Base-by-base conservation (phyloP, 257 asterid genomes). In the Solanum arcanum region DNA sequence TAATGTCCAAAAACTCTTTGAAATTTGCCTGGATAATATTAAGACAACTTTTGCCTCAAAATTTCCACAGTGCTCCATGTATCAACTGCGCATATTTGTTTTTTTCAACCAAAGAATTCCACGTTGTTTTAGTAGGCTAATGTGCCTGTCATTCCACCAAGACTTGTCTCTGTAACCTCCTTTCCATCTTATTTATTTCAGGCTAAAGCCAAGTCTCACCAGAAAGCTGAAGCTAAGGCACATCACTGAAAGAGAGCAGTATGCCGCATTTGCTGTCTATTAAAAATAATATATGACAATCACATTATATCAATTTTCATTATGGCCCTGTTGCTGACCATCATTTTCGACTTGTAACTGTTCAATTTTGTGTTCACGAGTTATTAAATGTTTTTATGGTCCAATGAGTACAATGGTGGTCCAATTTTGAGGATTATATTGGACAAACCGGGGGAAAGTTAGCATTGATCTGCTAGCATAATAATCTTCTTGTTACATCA, bases 191-290 rank as follows among this genome's bases (percentile, higher is more conserved):
- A 86, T 87, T 44, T 69, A 66, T 59, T 93, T 92, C 92, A 80
- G 84, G 93, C 91, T 3, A 91, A 92, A 88, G 94, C 93, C 86
- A 95, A 95, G 93, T 93, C 96, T 70, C 96, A 91, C 20, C 90
- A 92, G 95, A 93, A 94, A 86, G 94, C 93, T 77, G 96, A 92
- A 89, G 96, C 96, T 47, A 90, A 91, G 87, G 93, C 84, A 35
- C 98, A 93, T 86, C 98, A 95, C 88, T 95, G 89, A 91, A 68
- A 86, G 29, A 69, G 77, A 68, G 88, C 83, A 33, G 23, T 47
- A 7, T 85, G n/a, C 46, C 78, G 84, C 42, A 86, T 88, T 88
- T 85, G 90, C 66, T 27, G 60, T 86, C 76, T 9, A 83, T 90
- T 77, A 89, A 87, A 83, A 92, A 94, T 92, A 94, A 92, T 92